A percentile compares a stretch with the other conserved stretches of the same genome.
Evolutionary conservation across 2,329 filamentous ascomycete species (phyloP).

Genomic region (Stemphylium lycopersici): DNA sequence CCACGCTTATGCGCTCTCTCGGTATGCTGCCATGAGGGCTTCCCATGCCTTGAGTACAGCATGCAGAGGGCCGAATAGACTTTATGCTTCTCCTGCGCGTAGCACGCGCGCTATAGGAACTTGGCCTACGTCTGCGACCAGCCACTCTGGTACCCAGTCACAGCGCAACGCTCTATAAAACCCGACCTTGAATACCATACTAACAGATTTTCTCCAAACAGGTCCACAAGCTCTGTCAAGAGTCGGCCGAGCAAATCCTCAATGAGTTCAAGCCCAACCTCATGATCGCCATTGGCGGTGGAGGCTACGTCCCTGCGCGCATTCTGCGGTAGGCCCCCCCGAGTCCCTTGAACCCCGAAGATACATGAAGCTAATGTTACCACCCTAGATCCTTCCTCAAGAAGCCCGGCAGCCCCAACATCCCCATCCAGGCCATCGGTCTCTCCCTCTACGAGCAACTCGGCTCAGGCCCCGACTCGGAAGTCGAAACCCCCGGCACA

Average conservation of each 20-base stretch:
- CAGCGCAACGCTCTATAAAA: neutral
- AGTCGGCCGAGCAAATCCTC: conserved; percentile 80
- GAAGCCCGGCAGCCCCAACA: conserved; percentile 83
- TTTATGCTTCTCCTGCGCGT: neutral
- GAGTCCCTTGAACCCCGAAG: neutral
- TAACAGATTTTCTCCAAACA: conserved; percentile 49
- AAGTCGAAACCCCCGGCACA: conserved; percentile 80
- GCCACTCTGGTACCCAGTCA: neutral
- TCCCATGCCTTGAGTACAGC: neutral
- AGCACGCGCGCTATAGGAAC: neutral
- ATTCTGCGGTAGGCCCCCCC: conserved; percentile 72
- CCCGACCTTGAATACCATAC: neutral
- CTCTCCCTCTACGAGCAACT: conserved; percentile 95
- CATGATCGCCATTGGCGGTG: conserved; percentile 97
- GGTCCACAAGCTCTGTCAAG: conserved; percentile 97
- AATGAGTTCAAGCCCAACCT: conserved; percentile 88
- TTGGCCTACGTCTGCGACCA: too few relatives aligned
- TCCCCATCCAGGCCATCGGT: conserved; percentile 98
- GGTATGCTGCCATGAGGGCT: conserved; percentile 2
- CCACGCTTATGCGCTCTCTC: conserved; percentile 9
- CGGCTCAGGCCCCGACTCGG: conserved; percentile 61
- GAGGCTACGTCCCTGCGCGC: conserved; percentile 94
- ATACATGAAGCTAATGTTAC: neutral
- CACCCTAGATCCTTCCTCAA: conserved; percentile 80
- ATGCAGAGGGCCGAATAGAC: neutral